Base-by-base conservation (phyloP, 2,329 filamentous ascomycete genomes). In the Neocatenulostroma microsporum region DNA sequence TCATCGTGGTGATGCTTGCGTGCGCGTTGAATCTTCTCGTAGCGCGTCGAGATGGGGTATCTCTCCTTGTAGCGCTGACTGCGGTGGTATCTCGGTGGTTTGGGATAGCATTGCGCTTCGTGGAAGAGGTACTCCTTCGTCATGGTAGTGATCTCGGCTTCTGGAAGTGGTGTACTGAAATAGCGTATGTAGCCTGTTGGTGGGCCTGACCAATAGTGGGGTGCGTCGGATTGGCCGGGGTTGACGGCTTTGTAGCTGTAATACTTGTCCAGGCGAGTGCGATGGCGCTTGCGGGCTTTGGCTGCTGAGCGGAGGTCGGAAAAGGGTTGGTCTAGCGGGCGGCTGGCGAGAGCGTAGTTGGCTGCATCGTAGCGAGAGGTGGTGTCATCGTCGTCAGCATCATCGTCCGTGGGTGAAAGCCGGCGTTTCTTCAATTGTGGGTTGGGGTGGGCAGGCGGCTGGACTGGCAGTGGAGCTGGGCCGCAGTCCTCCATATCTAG, bases 281-380 rank as follows among this genome's bases (percentile, higher is more conserved):
- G 37, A n/a, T 33, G 15, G 5, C 46, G 44, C 15, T 40, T 28
- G 17, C 31, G 34, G 18, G 44, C 37, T 36, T 44, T 39, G 15
- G 44, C 30, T 9, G 36, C 30, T 1, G 44, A 49, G 21, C 46
- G 42, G 14, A 44, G 34, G 35, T 49, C 44, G n/a, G 7, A 25
- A 35, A 45, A 49, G 21, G 38, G 34, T 29, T 36, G 37, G 10
- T 39, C 34, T 21, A 27, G 13, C 4, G 28, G n/a, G 11, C 42
- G 44, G 5, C 42, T 20, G 12, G 30, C 30, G 10, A 33, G 30
- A 10, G 11, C 9, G 30, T 23, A 23, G 30, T 33, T 23, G 30
- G 19, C 19, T 18, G 30, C 30, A 8, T 21, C 10, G 30, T 23
- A 23, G 30, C 14, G 30, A 20, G 8, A n/a, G n/a, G n/a, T n/a